These are phyloP conservation scores for Purshia tridentata DNA, from an alignment of 306 rosid genomes.

Conservation along the genomic window DNA sequence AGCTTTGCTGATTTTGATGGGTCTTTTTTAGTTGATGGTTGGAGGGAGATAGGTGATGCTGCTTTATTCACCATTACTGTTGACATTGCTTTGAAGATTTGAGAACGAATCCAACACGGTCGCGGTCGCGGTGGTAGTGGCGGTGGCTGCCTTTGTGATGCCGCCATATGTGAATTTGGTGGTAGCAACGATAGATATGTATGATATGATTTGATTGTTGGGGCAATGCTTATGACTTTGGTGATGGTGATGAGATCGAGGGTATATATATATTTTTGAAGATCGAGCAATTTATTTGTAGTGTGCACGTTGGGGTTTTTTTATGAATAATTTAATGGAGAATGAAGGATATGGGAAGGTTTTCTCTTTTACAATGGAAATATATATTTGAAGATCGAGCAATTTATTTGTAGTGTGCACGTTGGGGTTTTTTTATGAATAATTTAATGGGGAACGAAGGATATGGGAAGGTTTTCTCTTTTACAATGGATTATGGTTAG, in stretches of 20 bases:
- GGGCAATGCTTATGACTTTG: slow-evolving; percentile 1
- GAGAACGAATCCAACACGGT: neutral
- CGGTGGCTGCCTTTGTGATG: neutral
- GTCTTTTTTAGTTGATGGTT: slow-evolving; percentile 53
- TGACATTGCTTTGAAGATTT: neutral
- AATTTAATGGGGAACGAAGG: neutral
- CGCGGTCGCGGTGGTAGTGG: neutral
- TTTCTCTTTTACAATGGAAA: no score
- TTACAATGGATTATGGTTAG: slow-evolving; percentile 9
- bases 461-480: slow-evolving; percentile 11
- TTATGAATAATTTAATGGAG: neutral
- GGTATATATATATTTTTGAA: neutral
- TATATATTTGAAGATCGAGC: no score
- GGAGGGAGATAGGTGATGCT: slow-evolving; percentile 41
- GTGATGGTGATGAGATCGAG: neutral
- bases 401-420: slow-evolving; percentile 13
- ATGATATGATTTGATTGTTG: neutral
- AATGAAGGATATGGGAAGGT: slow-evolving; percentile 12
- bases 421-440: neutral
- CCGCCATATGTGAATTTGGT: slow-evolving; percentile 10
- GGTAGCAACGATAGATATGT: no score
- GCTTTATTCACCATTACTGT: neutral
- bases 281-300: neutral
- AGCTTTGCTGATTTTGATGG: slow-evolving; percentile 41
- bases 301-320: slow-evolving; percentile 11